Evolutionary conservation across 306 rosid species (phyloP).

Genomic region (Rosa rugosa): DNA sequence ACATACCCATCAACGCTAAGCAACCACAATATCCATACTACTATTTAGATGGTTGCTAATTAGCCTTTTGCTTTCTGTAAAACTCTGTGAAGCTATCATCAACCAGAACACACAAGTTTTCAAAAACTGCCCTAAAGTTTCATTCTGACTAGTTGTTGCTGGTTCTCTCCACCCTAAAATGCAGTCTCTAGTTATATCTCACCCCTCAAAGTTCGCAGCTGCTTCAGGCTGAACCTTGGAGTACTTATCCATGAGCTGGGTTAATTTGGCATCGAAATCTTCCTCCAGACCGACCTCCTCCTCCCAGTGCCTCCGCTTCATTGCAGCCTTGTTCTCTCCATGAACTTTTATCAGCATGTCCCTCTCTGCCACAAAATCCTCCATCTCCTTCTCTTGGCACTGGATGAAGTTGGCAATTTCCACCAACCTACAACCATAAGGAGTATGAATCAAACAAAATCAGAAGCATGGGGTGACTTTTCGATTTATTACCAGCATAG

Average conservation of each 20-base stretch:
- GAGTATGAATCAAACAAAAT: not conserved
- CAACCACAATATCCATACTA: not conserved
- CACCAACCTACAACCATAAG: conserved; percentile 44
- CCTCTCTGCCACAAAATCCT: conserved; percentile 49
- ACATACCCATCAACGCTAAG: not conserved
- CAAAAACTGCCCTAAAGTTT: not conserved
- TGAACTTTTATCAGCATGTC: conserved; percentile 44
- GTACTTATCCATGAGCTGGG: conserved; percentile 61
- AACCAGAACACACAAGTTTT: not conserved
- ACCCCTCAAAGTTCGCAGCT: conserved; percentile 11
- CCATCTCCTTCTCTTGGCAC: conserved; percentile 62
- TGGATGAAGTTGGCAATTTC: conserved; percentile 52
- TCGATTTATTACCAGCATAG: not conserved
- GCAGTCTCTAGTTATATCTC: not conserved
- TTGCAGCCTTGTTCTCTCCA: conserved; percentile 42
- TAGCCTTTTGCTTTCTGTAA: not conserved
- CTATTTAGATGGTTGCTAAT: not conserved
- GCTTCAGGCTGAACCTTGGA: conserved; percentile 30
- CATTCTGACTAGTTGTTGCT: not conserved
- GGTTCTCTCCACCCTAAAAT: not conserved
- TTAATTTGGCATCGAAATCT: conserved; percentile 40
- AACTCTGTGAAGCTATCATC: not conserved
- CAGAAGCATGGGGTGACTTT: not conserved
- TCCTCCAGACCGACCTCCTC: conserved; percentile 60
- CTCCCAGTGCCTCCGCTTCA: conserved; percentile 59